These are phyloP conservation scores for Fusarium succisae DNA, from an alignment of 2,329 filamentous ascomycete species.

Conservation along the genomic window DNA sequence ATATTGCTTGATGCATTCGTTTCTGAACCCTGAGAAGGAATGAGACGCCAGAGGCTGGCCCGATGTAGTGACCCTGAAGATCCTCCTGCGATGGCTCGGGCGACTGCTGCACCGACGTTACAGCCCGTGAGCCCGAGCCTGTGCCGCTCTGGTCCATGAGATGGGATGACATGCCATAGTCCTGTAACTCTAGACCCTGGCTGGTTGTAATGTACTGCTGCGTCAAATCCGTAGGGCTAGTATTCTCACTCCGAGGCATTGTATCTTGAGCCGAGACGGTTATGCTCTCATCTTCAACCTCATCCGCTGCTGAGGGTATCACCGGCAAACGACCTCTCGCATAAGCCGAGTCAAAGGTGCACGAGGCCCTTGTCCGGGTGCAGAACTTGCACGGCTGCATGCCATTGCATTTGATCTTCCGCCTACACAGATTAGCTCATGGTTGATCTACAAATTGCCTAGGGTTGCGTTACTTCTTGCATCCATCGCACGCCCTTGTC, in stretches of 20 bases:
- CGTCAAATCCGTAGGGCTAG: conserved; percentile 1
- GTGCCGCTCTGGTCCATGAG: not conserved
- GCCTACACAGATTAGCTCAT: conserved; percentile 26
- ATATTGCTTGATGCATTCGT: conserved; percentile 41
- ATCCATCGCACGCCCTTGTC: conserved; percentile 41
- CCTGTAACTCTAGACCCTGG: conserved; percentile 1
- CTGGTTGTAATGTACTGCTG: conserved; percentile 6
- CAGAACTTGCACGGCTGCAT: conserved; percentile 41
- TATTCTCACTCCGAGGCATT: not conserved
- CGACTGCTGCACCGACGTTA: conserved; percentile 35
- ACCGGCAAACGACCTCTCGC: conserved; percentile 36
- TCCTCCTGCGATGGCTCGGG: conserved; percentile 46
- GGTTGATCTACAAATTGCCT: not conserved
- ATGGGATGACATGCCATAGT: conserved; percentile 14
- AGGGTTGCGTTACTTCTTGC: conserved; percentile 36
- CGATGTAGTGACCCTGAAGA: conserved; percentile 46
- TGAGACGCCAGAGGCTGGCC: conserved; percentile 45
- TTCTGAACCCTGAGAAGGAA: conserved; percentile 46
- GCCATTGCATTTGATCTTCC: conserved; percentile 42
- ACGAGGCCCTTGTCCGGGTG: conserved; percentile 25
- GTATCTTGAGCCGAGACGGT: conserved; percentile 2
- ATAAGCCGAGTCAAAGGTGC: conserved; percentile 41
- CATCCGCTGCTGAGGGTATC: conserved; percentile 27
- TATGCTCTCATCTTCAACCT: conserved; percentile 1
- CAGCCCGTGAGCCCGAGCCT: not conserved